Evolutionary conservation across 177 flowering plant species (phyloP), one percentile per base, ranked within the genome.

Genomic region (Vitis hybrid): DNA sequence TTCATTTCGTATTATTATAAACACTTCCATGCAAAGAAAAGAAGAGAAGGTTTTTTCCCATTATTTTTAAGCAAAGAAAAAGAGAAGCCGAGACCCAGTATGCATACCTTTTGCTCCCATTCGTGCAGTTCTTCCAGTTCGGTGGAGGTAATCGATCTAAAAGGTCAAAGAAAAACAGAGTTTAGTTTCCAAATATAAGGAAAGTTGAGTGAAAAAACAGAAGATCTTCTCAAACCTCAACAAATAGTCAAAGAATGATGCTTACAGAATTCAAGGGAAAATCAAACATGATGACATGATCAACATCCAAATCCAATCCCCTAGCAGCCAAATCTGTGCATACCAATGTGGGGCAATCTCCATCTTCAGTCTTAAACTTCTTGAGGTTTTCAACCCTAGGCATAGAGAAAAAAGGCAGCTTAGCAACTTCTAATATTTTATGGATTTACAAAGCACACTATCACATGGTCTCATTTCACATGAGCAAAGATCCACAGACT

Each of bases 111-210:
- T 95, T 56, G 98, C 98, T 78, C 99, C 98, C 99, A 95, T 95
- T 11, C 99, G 96, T 79, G 99, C 98, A 75, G 99, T 93, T 87
- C 99, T 86, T 73, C 99, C 98, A 39, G 99, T 91, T 61, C 98
- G 94, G 81, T 95, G 99, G 69, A 95, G 97, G 79, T 95, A 95
- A 79, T 95, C 99, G 68, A 95, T 90, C 99, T 95, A 74, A 63
- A 76, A 66, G 45, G n/a, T 49, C 63, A 73, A 67, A 52, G 1
- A 60, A 71, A 3, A 61, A n/a, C 5, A 68, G 15, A 59, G 26
- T 20, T 52, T 10, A 61, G 15, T 8, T 50, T 55, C 62, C 74
- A 68, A 8, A 62, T 4, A 57, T 14, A 58, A 14, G n/a, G 59
- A 55, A 59, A 20, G n/a, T 51, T 10, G 3, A 39, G 56, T 34